phyloP scores from a whole-genome alignment of 2,329 filamentous ascomycete species.

The Aureobasidium zeae region DNA sequence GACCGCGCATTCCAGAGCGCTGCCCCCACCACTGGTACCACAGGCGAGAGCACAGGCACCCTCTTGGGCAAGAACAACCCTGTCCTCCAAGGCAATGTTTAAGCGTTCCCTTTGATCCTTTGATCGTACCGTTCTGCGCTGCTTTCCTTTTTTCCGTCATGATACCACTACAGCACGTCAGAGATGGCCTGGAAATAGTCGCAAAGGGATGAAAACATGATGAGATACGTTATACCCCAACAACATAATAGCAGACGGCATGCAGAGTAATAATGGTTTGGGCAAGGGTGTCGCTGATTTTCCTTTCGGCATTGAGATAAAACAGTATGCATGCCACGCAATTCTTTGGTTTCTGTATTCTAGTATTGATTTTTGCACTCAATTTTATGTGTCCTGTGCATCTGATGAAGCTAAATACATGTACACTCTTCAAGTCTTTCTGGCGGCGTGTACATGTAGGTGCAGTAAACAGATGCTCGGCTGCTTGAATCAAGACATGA shows the following conservation, averaged over 20 bases:
- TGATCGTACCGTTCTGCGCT: constrained; percentile 4
- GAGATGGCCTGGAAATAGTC: not conserved
- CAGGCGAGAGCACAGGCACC: constrained; percentile 12
- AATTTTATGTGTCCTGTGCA: not conserved
- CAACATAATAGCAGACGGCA: not conserved
- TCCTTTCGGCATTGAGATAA: not conserved
- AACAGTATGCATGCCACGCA: not conserved
- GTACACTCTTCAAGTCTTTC: too few relatives aligned
- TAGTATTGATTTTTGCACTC: constrained; percentile 3
- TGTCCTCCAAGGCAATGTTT: constrained; percentile 33
- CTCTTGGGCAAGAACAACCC: constrained; percentile 36
- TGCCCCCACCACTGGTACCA: constrained; percentile 13
- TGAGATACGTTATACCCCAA: constrained; percentile 12
- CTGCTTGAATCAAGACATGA: too few relatives aligned
- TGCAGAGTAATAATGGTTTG: constrained; percentile 6
- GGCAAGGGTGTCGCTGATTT: not conserved
- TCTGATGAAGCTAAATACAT: not conserved
- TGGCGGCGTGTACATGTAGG: too few relatives aligned
- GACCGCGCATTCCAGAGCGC: constrained; percentile 12
- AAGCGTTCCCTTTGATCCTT: constrained; percentile 16
- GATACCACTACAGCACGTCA: constrained; percentile 23
- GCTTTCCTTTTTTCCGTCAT: constrained; percentile 17
- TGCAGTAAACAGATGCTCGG: too few relatives aligned
- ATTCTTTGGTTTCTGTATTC: not conserved
- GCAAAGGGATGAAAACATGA: constrained; percentile 4